These are phyloP conservation scores for Globisporangium irregulare DNA, from an alignment of 352 stramenopile genomes.

Conservation along the genomic window DNA sequence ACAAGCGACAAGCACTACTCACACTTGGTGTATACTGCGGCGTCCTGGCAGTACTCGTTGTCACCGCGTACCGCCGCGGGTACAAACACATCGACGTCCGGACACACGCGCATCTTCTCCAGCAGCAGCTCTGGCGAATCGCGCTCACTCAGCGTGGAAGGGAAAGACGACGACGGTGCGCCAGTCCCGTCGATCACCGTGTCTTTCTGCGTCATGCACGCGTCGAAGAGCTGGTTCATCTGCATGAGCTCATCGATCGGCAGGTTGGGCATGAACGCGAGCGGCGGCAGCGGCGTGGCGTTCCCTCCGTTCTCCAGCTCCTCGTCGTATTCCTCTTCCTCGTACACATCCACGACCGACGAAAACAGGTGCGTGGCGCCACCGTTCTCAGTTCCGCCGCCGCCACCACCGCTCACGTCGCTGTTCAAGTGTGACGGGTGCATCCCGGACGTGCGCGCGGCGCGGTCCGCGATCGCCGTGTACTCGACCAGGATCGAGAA, in stretches of 20 bases:
- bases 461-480: conserved; percentile 9
- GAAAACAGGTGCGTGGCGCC: conserved; percentile 8
- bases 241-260: conserved; percentile 1
- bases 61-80: conserved; percentile 39
- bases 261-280: conserved; percentile 5
- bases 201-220: conserved; percentile 10
- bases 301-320: background rate
- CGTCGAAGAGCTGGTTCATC: conserved; percentile 9
- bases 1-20: conserved; percentile 14
- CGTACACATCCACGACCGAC: conserved; percentile 8
- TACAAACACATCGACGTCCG: conserved; percentile 65
- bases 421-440: background rate
- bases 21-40: conserved; percentile 67
- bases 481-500: conserved; percentile 15
- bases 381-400: background rate
- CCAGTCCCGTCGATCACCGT: background rate
- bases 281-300: background rate
- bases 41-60: conserved; percentile 68
- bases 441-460: background rate
- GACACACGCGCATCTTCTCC: conserved; percentile 23
- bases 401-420: background rate
- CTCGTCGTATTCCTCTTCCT: conserved; percentile 6
- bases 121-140: background rate
- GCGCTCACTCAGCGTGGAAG: background rate
- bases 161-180: background rate